A percentile compares a stretch with the other conserved stretches of the same genome.
Conservation (phyloP, 116 monocot species). For the Cymodocea nodosa region DNA sequence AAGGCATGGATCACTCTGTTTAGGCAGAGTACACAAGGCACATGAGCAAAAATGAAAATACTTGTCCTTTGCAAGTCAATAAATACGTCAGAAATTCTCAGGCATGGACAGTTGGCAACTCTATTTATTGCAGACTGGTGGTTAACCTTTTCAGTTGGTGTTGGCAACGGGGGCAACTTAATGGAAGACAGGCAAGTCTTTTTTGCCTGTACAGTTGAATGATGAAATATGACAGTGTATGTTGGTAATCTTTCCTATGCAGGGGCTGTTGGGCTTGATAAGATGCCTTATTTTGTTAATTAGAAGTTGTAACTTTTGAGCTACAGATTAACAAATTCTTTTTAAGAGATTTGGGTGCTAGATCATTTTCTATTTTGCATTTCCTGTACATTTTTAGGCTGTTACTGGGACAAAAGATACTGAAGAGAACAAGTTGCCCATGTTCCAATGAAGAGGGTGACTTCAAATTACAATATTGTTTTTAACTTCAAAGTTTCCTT, state of each 20-base stretch:
- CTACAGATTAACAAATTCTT: slow-evolving; percentile 7
- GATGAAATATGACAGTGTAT: not conserved
- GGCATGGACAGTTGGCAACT: not conserved
- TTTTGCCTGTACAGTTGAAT: slow-evolving; percentile 6
- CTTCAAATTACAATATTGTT: no score
- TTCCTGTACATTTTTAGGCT: slow-evolving; percentile 10
- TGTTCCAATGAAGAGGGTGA: no score
- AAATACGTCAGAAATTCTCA: not conserved
- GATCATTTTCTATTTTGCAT: slow-evolving; percentile 5
- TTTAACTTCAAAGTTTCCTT: no score
- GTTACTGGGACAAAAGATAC: not conserved
- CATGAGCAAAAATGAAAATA: no score
- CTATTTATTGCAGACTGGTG: not conserved
- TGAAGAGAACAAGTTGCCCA: no score
- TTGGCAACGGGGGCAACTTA: not conserved
- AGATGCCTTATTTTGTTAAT: not conserved
- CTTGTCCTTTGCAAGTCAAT: no score
- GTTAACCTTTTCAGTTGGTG: not conserved
- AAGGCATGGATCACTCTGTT: slow-evolving; percentile 1
- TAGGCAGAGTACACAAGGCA: no score
- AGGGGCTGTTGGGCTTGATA: not conserved
- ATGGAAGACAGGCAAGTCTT: slow-evolving; percentile 3
- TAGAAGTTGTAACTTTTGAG: slow-evolving; percentile 10
- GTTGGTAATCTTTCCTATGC: not conserved
- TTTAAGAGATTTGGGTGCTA: not conserved